A percentile compares a stretch with the other conserved stretches of the same genome.
phyloP scores from a whole-genome alignment of 495 filamentous ascomycete species.

The Penicillium malachiteum region DNA sequence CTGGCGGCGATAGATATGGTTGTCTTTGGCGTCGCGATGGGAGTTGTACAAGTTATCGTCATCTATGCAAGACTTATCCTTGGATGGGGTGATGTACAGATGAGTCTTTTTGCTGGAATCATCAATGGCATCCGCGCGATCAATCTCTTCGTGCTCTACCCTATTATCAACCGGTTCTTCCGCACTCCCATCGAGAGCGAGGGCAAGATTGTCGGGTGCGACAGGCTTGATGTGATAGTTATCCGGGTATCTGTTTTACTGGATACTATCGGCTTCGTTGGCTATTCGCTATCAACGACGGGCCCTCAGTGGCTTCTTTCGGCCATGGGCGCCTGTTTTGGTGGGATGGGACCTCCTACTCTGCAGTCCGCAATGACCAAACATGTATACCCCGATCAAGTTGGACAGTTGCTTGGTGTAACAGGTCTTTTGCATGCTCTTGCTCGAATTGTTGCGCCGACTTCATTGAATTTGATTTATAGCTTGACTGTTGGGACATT shows the following conservation, averaged over 20 bases:
- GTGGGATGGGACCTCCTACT: conserved; percentile 81
- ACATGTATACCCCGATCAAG: conserved; percentile 77
- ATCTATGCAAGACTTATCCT: conserved; percentile 79
- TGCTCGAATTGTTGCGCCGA: conserved; percentile 73
- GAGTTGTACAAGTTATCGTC: conserved; percentile 71
- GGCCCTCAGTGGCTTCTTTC: conserved; percentile 59
- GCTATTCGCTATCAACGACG: conserved; percentile 63
- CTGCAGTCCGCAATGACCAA: conserved; percentile 83
- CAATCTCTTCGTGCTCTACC: conserved; percentile 71
- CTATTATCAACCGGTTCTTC: conserved; percentile 66
- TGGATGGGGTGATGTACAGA: conserved; percentile 75
- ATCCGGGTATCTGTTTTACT: conserved; percentile 76
- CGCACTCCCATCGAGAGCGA: conserved; percentile 45
- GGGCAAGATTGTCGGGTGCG: conserved; percentile 66
- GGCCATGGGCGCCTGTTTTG: conserved; percentile 70
- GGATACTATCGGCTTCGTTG: conserved; percentile 72
- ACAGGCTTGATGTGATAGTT: conserved; percentile 71
- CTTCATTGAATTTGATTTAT: conserved; percentile 83
- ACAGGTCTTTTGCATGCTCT: conserved; percentile 82
- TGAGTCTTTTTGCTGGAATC: conserved; percentile 71
- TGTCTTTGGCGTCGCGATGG: conserved; percentile 79
- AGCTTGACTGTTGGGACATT: conserved; percentile 73
- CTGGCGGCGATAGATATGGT: conserved; percentile 77
- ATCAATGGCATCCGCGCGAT: conserved; percentile 73
- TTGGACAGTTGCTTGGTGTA: conserved; percentile 84